Evolutionary conservation across 345 rosid species (phyloP).

Genomic region (Eutrema heterophyllum): DNA sequence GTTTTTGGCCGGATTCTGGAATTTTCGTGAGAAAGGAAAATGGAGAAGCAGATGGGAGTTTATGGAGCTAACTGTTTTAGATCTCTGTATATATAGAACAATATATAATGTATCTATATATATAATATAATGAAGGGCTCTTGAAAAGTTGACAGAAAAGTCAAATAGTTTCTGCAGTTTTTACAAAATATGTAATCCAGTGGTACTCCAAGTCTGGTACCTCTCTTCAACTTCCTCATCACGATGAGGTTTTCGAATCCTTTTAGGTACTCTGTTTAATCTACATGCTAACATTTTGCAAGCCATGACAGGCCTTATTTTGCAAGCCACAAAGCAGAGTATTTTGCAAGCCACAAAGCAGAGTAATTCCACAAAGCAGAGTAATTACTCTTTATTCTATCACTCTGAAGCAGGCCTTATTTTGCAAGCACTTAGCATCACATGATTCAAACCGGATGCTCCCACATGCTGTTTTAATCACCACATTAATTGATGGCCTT

Average conservation of each 20-base stretch:
- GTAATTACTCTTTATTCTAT: too few relatives aligned
- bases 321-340: too few relatives aligned
- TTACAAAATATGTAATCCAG: not conserved
- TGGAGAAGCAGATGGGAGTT: constrained; percentile 13
- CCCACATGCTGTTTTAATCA: not conserved
- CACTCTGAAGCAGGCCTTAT: too few relatives aligned
- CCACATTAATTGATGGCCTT: not conserved
- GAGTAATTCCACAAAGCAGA: too few relatives aligned
- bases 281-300: not conserved
- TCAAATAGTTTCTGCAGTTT: not conserved
- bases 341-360: too few relatives aligned
- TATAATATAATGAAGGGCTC: constrained; percentile 5
- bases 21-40: constrained; percentile 2
- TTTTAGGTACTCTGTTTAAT: not conserved
- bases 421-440: not conserved
- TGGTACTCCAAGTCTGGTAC: not conserved
- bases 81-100: constrained; percentile 22
- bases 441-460: not conserved
- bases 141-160: constrained; percentile 12
- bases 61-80: constrained; percentile 32
- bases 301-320: too few relatives aligned
- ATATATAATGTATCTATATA: constrained; percentile 17
- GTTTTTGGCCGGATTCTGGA: not conserved
- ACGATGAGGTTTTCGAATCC: not conserved
- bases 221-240: not conserved